These are phyloP conservation scores for Paramecium sonneborni DNA, from an alignment of 73 alveolate genomes.

Conservation along the genomic window DNA sequence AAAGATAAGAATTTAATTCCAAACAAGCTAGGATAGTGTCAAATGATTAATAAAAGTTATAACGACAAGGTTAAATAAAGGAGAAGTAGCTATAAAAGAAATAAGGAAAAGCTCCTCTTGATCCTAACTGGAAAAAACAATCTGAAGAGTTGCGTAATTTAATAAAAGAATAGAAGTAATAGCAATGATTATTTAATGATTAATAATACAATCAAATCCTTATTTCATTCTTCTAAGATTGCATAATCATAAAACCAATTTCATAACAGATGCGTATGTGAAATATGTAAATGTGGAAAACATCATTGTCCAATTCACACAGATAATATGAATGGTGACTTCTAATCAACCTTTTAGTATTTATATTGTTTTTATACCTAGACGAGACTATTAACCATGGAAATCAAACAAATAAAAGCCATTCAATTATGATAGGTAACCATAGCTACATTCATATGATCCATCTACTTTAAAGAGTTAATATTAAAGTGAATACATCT, in stretches of 20 bases:
- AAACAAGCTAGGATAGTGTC: constrained; percentile 67
- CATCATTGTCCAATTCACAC: constrained; percentile 6
- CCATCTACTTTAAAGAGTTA: not conserved
- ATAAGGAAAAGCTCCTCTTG: not conserved
- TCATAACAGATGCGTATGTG: not conserved
- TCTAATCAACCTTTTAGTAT: not conserved
- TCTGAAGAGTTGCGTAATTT: constrained; percentile 47
- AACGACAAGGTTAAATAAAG: constrained; percentile 27
- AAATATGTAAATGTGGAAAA: not conserved
- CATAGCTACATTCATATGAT: not conserved
- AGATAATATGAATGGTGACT: not conserved
- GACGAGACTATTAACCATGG: not conserved
- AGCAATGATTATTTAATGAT: constrained; percentile 40
- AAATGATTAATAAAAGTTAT: constrained; percentile 30
- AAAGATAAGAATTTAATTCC: constrained; percentile 75
- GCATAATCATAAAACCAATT: not conserved
- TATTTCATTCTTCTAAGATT: not conserved
- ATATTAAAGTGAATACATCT: constrained; percentile 14
- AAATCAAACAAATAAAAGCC: not conserved
- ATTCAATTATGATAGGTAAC: not conserved
- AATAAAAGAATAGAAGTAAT: constrained; percentile 1
- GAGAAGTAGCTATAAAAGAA: constrained; percentile 12
- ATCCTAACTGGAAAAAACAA: constrained; percentile 44
- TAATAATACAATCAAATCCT: constrained; percentile 19
- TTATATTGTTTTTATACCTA: not conserved